These are phyloP conservation scores for Debaryomyces robertsiae DNA, from an alignment of 1,139 yeast genomes.

Conservation along the genomic window DNA sequence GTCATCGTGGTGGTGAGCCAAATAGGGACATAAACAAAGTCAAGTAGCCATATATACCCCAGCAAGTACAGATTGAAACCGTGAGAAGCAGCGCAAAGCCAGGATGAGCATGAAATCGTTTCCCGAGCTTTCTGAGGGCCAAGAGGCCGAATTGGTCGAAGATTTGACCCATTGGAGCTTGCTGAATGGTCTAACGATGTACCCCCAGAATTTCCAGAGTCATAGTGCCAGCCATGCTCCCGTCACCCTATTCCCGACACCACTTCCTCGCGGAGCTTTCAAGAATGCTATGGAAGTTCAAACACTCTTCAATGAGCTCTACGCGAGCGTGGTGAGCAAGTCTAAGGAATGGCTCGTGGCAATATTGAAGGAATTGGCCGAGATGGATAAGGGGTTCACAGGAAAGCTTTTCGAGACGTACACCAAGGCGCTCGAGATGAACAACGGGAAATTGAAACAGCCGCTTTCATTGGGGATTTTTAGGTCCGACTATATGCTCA, in stretches of 20 bases:
- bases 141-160: conserved; percentile 34
- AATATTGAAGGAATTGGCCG: conserved; percentile 56
- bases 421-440: conserved; percentile 45
- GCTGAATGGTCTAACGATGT: conserved; percentile 77
- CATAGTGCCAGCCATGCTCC: conserved; percentile 73
- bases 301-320: conserved; percentile 67
- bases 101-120: conserved; percentile 18
- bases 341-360: conserved; percentile 60
- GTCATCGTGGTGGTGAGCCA: no score
- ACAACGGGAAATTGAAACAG: conserved; percentile 54
- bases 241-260: conserved; percentile 87
- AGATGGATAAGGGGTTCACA: conserved; percentile 75
- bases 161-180: conserved; percentile 74
- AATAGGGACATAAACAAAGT: no score
- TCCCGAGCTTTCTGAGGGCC: conserved; percentile 33
- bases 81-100: not conserved
- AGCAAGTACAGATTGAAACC: no score
- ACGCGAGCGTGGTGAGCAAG: conserved; percentile 61
- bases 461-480: conserved; percentile 79
- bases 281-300: conserved; percentile 71
- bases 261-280: conserved; percentile 71
- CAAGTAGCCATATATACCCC: no score
- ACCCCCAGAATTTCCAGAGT: conserved; percentile 57
- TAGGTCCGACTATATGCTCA: conserved; percentile 88
- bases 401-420: conserved; percentile 72